Evolutionary conservation across 306 rosid species (phyloP).

Genomic region (Dicorynia guianensis): DNA sequence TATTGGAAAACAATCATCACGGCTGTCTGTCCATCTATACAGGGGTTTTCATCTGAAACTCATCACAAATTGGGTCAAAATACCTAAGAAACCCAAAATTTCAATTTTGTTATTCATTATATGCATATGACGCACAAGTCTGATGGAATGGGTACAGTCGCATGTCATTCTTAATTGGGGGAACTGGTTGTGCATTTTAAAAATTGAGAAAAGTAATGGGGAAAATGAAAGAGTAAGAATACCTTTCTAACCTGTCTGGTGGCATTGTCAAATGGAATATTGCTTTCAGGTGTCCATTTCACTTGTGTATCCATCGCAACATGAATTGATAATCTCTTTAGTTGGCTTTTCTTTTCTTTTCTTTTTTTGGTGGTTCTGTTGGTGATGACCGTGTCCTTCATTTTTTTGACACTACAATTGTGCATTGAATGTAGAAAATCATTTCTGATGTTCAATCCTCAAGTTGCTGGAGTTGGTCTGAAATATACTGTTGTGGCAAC

Average conservation of each 20-base stretch:
- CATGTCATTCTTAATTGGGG: conserved; percentile 2
- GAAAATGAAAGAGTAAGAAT: background rate
- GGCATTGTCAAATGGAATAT: conserved; percentile 12
- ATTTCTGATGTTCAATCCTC: conserved; percentile 41
- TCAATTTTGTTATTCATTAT: conserved; percentile 16
- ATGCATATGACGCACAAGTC: conserved; percentile 4
- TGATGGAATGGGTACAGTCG: conserved; percentile 9
- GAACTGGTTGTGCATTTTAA: conserved; percentile 4
- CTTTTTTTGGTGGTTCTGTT: no score
- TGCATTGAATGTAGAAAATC: conserved; percentile 19
- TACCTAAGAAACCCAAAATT: conserved; percentile 25
- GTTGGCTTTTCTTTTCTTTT: conserved; percentile 39
- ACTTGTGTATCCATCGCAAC: conserved; percentile 25
- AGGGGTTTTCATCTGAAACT: conserved; percentile 19
- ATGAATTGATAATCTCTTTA: conserved; percentile 25
- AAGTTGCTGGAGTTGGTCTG: conserved; percentile 41
- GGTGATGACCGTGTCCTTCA: conserved; percentile 30
- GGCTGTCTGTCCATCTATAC: conserved; percentile 11
- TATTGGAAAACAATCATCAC: conserved; percentile 22
- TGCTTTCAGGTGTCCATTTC: background rate
- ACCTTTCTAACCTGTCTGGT: conserved; percentile 19
- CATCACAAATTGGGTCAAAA: conserved; percentile 6
- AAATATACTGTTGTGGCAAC: conserved; percentile 38
- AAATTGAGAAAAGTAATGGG: conserved; percentile 22
- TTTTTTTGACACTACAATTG: background rate